Base-by-base conservation (phyloP, 768 basidiomycete genomes). In the Termitomyces sp. region DNA sequence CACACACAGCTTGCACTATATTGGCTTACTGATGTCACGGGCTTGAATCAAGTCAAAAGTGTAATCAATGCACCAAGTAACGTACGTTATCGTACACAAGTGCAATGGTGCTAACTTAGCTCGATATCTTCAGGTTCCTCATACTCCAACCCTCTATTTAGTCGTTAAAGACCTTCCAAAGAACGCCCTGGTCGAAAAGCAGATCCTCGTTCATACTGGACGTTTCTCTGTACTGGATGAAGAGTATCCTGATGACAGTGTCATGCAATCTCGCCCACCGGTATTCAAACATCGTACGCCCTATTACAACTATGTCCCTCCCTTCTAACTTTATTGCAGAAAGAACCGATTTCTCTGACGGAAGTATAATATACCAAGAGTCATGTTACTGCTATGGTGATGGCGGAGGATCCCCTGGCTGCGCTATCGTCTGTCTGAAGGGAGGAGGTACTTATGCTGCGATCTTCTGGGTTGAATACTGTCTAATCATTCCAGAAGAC, bases 141-240 rank as follows among this genome's bases (percentile, higher is more conserved):
- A 66, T 59, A 60, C 66, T 49, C 77, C 77, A 5, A 81, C 81
- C 0, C 71, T 94, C 7, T 89, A 88, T 66, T 65, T 86, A 0
- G 80, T 77, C 2, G 80, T 91, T 6, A 80, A 83, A 56, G 77
- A 80, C 40, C 74, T 94, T 8, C 92, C 92, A 0, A 91, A 88
- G 65, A 79, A 76, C 56, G 92, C 90, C 1, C 69, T 82, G 36
- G 66, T 92, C 12, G 92, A 94, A 69, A 91, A 91, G 64, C 91
- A 93, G 67, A 83, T 87, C 2, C 62, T 90, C 7, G 68, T 85
- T 12, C 89, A 92, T 65, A 90, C 87, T 0, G 88, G 89, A 3
- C 79, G 81, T 38, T 81, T 78, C 57, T 61, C 70, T n/a, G 56
- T 77, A 14, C 56, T 62, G 4, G 81, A 80, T 51, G 82, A 82